phyloP scores from a whole-genome alignment of 1,284 basidiomycete species.

The Crocinoboletus sp. region DNA sequence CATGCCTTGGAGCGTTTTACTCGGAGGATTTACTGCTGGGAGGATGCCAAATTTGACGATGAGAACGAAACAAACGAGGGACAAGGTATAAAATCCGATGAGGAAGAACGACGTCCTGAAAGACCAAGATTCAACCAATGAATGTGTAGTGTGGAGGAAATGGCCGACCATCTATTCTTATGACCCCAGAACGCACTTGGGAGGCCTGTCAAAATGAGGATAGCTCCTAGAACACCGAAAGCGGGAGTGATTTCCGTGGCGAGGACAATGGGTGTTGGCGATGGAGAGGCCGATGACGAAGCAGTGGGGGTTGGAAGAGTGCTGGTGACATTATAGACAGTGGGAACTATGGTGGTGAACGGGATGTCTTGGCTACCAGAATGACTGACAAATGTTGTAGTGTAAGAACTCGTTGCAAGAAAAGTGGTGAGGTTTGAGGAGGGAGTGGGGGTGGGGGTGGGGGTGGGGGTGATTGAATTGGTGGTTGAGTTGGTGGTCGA shows the following conservation, averaged over 20 bases:
- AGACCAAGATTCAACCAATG: conserved; percentile 12
- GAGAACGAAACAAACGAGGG: conserved; percentile 82
- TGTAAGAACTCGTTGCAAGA: conserved; percentile 44
- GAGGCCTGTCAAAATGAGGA: conserved; percentile 87
- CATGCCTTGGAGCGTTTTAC: conserved; percentile 74
- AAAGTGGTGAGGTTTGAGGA: conserved; percentile 41
- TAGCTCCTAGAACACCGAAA: conserved; percentile 84
- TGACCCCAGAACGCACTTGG: conserved; percentile 90
- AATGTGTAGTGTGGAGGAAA: conserved; percentile 12
- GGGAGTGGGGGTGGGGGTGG: not conserved
- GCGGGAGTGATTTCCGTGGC: conserved; percentile 81
- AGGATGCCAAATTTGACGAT: conserved; percentile 89
- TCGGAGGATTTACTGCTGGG: conserved; percentile 78
- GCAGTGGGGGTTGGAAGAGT: conserved; percentile 36
- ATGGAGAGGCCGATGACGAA: conserved; percentile 43
- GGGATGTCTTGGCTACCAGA: conserved; percentile 45
- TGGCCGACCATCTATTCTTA: conserved; percentile 81
- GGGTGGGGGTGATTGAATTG: conserved; percentile 5
- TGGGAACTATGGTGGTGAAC: conserved; percentile 51
- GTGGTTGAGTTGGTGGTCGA: conserved; percentile 10
- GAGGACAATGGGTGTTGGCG: conserved; percentile 54
- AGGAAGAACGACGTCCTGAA: conserved; percentile 89
- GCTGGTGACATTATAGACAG: conserved; percentile 57
- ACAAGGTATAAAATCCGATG: conserved; percentile 84
- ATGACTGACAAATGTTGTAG: conserved; percentile 44